A percentile compares a stretch with the other conserved stretches of the same genome.
Conservation (phyloP, 2,329 filamentous ascomycete species). For the Trichophyton rubrum region DNA sequence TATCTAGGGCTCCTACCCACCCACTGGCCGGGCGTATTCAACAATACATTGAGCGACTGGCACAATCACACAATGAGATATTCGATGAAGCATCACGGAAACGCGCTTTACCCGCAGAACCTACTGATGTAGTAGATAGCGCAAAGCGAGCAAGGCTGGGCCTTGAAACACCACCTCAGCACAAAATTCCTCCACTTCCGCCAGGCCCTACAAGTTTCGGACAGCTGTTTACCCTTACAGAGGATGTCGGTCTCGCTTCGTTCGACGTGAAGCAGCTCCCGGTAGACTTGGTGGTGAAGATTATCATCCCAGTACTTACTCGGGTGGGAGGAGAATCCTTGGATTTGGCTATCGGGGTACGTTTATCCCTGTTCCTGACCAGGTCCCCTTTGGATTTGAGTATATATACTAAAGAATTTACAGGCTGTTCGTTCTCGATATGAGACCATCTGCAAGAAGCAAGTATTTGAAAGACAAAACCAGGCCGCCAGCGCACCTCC, state of each 20-base stretch:
- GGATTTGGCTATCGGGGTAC: conserved; percentile 59
- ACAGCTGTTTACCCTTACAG: conserved; percentile 75
- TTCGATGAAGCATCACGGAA: conserved; percentile 70
- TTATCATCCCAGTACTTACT: conserved; percentile 66
- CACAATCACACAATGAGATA: conserved; percentile 63
- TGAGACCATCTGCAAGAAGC: conserved; percentile 26
- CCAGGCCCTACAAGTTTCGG: conserved; percentile 66
- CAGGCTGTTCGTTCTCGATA: conserved; percentile 30
- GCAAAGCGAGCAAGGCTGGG: conserved; percentile 70
- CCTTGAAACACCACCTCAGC: conserved; percentile 36
- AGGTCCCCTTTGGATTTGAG: not conserved
- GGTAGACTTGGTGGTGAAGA: conserved; percentile 60
- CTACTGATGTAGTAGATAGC: conserved; percentile 57
- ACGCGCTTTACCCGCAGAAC: conserved; percentile 57
- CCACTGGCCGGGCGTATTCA: conserved; percentile 67
- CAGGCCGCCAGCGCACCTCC: conserved; percentile 18
- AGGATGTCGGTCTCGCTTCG: conserved; percentile 56
- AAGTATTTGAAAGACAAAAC: conserved; percentile 18
- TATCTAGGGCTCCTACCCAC: conserved; percentile 61
- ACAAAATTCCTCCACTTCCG: conserved; percentile 56
- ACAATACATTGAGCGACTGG: conserved; percentile 70
- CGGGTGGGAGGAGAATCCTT: conserved; percentile 58
- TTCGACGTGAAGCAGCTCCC: conserved; percentile 79
- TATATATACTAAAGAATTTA: not conserved
- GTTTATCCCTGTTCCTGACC: conserved; percentile 12